Conservation (phyloP, 176 grass and related monocot species). For the Melocanna baccifera region DNA sequence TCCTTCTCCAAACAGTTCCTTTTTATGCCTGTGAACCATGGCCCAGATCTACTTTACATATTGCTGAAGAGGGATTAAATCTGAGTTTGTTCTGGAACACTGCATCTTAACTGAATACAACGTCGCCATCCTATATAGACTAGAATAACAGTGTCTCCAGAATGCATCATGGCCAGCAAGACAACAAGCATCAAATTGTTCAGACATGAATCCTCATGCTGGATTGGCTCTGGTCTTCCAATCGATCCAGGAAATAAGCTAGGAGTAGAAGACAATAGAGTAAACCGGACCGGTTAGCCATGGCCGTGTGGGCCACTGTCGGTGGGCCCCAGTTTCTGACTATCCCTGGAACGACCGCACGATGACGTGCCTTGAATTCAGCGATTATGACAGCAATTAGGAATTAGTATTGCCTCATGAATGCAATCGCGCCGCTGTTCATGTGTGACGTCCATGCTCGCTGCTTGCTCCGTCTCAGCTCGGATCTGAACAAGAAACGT, state of each 20-base stretch:
- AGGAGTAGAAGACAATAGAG: not conserved
- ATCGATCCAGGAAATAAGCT: not conserved
- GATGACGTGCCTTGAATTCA: slow-evolving; percentile 21
- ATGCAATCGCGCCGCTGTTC: slow-evolving; percentile 1
- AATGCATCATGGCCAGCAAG: not conserved
- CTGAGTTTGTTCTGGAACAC: not conserved
- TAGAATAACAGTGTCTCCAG: not conserved
- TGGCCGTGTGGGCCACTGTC: not conserved
- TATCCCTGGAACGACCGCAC: not conserved
- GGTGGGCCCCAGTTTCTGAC: not conserved
- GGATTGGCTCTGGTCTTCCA: not conserved
- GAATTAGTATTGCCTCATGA: not conserved
- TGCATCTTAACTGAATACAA: not conserved
- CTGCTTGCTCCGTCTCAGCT: not conserved
- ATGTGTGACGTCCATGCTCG: not conserved
- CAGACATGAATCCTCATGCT: not conserved
- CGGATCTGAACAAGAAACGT: not conserved
- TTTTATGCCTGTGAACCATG: not conserved
- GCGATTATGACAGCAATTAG: slow-evolving; percentile 37
- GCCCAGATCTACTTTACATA: not conserved
- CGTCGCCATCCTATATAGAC: not conserved
- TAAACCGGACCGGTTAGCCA: not conserved
- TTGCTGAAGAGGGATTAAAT: not conserved
- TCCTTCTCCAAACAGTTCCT: not conserved
- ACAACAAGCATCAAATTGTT: not conserved